Conservation (phyloP, 2,329 filamentous ascomycete genomes). For the Epichloe baconii region DNA sequence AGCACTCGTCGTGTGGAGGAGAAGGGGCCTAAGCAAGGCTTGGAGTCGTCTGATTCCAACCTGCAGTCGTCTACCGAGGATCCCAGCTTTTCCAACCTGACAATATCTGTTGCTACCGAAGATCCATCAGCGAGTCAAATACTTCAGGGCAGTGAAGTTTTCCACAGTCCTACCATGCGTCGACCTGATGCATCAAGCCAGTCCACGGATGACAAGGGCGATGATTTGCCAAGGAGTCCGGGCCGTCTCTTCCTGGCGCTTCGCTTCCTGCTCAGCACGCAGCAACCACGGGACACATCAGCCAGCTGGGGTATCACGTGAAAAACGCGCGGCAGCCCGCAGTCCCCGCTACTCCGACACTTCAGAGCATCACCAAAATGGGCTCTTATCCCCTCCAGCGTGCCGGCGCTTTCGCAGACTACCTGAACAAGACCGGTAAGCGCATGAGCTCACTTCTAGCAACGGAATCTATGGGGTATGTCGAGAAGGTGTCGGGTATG, state of each 20-base stretch:
- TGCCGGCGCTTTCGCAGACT: slow-evolving; percentile 68
- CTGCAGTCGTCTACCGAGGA: slow-evolving; percentile 60
- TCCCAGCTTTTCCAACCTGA: slow-evolving; percentile 56
- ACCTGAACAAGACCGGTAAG: slow-evolving; percentile 65
- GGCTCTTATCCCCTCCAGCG: slow-evolving; percentile 71
- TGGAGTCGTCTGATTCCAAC: slow-evolving; percentile 61
- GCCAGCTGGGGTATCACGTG: slow-evolving; percentile 17
- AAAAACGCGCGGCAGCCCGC: slow-evolving; percentile 8
- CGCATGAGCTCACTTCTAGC: slow-evolving; percentile 73
- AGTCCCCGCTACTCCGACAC: slow-evolving; percentile 24
- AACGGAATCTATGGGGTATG: slow-evolving; percentile 88
- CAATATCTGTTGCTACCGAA: slow-evolving; percentile 53
- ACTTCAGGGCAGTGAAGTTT: slow-evolving; percentile 73
- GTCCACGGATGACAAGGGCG: slow-evolving; percentile 10
- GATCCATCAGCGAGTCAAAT: slow-evolving; percentile 88
- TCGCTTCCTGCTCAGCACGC: slow-evolving; percentile 14
- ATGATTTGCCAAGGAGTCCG: slow-evolving; percentile 6
- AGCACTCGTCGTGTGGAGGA: slow-evolving; percentile 36
- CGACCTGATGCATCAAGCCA: slow-evolving; percentile 30
- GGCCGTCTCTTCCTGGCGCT: slow-evolving; percentile 5
- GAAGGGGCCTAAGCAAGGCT: slow-evolving; percentile 32
- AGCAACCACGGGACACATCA: slow-evolving; percentile 26
- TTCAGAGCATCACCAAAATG: slow-evolving; percentile 42
- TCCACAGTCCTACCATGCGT: slow-evolving; percentile 62
- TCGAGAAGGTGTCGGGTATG: slow-evolving; percentile 95